A percentile compares a stretch with the other conserved stretches of the same genome.
Conservation (phyloP, 2,329 filamentous ascomycete species). For the Hawksworthiomyces lignivorus region DNA sequence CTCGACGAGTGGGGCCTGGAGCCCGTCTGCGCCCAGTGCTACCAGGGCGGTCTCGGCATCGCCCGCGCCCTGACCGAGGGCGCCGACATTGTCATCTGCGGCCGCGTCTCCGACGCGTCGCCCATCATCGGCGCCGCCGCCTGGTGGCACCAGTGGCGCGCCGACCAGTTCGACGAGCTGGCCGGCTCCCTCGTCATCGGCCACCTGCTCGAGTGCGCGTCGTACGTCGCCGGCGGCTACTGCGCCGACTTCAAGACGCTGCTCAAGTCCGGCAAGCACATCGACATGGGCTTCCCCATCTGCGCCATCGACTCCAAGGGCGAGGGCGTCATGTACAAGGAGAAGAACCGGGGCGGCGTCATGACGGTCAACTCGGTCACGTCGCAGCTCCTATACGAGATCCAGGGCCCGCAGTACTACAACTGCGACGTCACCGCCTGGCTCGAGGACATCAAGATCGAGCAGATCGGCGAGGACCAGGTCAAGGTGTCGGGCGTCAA, state of each 20-base stretch:
- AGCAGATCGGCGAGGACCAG: conserved; percentile 30
- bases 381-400: conserved; percentile 29
- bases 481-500: conserved; percentile 27
- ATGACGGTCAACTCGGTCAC: conserved; percentile 14
- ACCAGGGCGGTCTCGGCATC: conserved; percentile 35
- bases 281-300: conserved; percentile 39
- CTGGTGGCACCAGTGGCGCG: conserved; percentile 41
- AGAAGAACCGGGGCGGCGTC: conserved; percentile 17
- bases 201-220: conserved; percentile 36
- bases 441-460: conserved; percentile 30
- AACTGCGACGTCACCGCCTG: conserved; percentile 25
- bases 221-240: conserved; percentile 39
- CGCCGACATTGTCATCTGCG: conserved; percentile 31
- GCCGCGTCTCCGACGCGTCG: conserved; percentile 30
- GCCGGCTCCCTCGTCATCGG: conserved; percentile 34
- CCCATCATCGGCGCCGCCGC: conserved; percentile 40
- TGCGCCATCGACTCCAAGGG: conserved; percentile 40
- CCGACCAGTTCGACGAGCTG: conserved; percentile 32
- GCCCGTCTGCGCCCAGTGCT: conserved; percentile 24
- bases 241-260: conserved; percentile 38
- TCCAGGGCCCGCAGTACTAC: conserved; percentile 29
- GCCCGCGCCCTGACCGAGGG: conserved; percentile 25
- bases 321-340: conserved; percentile 20
- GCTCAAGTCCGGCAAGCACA: conserved; percentile 28
- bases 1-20: conserved; percentile 14